These are phyloP conservation scores for Peniophora sp. DNA, from an alignment of 1,284 basidiomycete species.

Conservation along the genomic window DNA sequence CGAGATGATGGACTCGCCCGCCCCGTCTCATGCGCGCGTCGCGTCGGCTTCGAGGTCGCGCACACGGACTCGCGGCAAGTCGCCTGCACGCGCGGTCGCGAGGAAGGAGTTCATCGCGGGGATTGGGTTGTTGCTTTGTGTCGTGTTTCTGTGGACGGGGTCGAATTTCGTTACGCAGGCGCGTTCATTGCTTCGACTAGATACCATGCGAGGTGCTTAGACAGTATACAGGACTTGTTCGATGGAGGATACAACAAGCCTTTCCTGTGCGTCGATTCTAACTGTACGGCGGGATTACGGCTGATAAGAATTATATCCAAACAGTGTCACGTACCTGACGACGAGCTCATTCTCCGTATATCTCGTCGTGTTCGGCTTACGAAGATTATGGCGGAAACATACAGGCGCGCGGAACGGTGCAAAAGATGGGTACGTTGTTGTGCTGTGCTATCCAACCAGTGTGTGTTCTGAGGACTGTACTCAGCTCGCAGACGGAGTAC, in stretches of 20 bases:
- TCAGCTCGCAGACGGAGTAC: conserved; percentile 23
- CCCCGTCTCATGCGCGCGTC: conserved; percentile 11
- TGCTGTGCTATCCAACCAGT: no score
- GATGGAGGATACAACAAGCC: conserved; percentile 73
- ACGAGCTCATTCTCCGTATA: conserved; percentile 89
- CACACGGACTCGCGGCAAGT: conserved; percentile 4
- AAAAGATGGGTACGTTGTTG: conserved; percentile 8
- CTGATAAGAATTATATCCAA: neutral
- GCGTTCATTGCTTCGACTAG: conserved; percentile 9
- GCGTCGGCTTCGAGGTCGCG: conserved; percentile 1
- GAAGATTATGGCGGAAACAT: conserved; percentile 23
- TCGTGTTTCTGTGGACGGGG: conserved; percentile 81
- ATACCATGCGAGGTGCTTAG: neutral
- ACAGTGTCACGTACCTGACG: conserved; percentile 79
- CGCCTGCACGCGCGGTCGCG: neutral
- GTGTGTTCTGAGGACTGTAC: neutral
- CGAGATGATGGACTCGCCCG: neutral
- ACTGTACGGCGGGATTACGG: neutral
- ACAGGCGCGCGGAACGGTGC: conserved; percentile 9
- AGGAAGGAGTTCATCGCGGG: conserved; percentile 60
- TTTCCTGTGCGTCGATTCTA: conserved; percentile 53
- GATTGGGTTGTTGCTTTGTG: conserved; percentile 64
- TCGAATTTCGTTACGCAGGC: conserved; percentile 79
- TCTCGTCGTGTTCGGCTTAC: conserved; percentile 65
- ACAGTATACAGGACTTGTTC: conserved; percentile 48